Evolutionary conservation across 2,329 filamentous ascomycete species (phyloP), one percentile per base, ranked within the genome.

Genomic region (Chaetothyriales sp.): DNA sequence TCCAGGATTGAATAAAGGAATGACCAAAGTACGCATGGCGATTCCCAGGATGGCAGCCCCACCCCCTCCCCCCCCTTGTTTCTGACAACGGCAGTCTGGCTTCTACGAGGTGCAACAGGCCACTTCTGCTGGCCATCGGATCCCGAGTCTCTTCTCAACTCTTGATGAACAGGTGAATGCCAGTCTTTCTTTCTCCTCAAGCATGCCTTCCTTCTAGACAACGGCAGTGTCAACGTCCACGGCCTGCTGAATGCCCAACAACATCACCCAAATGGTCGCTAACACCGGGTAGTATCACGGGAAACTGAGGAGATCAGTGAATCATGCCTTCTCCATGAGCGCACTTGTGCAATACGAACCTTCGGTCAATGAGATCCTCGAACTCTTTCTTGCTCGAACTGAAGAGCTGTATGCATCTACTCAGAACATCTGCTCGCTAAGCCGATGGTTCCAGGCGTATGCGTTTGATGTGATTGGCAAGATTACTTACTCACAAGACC

Each of bases 101-200:
- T 90, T 90, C 64, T 90, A 90, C 62, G 78, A 84, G 0, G 83
- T 89, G 2, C 86, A 89, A 63, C 81, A 86, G 66, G 80, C 83
- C 0, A 77, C 86, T 1, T 76, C 81, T 18, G 80, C 83, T 55
- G 86, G 86, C 19, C 74, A 77, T 55, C 75, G 77, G 2, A 73
- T 89, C 0, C 78, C 79, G 33, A 87, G 84, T 2, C 76, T 92
- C 18, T 90, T 90, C 70, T 85, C 81, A 62, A 86, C 85, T 0
- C 81, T 78, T 5, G 80, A 86, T 65, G 85, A 89, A 40, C 33
- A 40, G 13, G 33, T 40, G 15, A 40, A 15, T 40, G 15, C 22
- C 6, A 4, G 22, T 56, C 22, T 25, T 25, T 25, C 22, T 25
- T 25, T 25, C 22, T 25, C 22, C 22, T 4, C 22, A 25, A 25